Evolutionary conservation across 139 green algal species (phyloP), one percentile per base, ranked within the genome.

Genomic region (Pseudopediastrum boryanum): DNA sequence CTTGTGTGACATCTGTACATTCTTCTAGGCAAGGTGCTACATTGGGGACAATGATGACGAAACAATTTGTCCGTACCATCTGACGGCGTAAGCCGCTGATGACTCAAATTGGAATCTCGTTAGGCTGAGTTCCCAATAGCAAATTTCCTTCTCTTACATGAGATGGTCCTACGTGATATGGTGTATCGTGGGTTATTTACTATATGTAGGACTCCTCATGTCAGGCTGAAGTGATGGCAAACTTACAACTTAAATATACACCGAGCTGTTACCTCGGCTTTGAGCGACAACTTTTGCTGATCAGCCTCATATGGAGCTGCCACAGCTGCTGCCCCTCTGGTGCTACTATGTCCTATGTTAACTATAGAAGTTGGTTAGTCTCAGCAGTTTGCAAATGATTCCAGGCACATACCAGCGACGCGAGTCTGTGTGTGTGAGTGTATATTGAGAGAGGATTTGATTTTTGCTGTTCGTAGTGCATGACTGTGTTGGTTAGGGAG

Each of bases 191-290:
- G 8, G 48, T 10, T 7, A 43, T 51, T 7, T 8, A 71, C 33
- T 23, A 19, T 12, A 19, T 8, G 8, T 23, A 21, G 23, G 10
- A 42, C n/a, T 68, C 27, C 33, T 9, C 25, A 25, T 23, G 19
- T n/a, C 23, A 31, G 67, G 59, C 68, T 87, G 83, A 88, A 79
- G 59, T 84, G 83, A 85, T 88, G 83, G 69, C 68, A 82, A 65
- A n/a, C n/a, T n/a, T 39, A 77, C 38, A 78, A 89, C 86, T 90
- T 90, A 90, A 90, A 90, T 90, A 88, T 90, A 90, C 86, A 82
- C 86, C 73, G 85, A 90, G 44, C 39, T 29, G 56, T 51, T 75
- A 66, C 52, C 29, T 65, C 75, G 51, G 75, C 62, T 48, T 65
- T 84, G 71, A 86, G 64, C 64, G 82, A 86, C 74, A 84, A 82